These are phyloP conservation scores for Begonia fuchsioides DNA, from an alignment of 306 rosid genomes.

Conservation along the genomic window DNA sequence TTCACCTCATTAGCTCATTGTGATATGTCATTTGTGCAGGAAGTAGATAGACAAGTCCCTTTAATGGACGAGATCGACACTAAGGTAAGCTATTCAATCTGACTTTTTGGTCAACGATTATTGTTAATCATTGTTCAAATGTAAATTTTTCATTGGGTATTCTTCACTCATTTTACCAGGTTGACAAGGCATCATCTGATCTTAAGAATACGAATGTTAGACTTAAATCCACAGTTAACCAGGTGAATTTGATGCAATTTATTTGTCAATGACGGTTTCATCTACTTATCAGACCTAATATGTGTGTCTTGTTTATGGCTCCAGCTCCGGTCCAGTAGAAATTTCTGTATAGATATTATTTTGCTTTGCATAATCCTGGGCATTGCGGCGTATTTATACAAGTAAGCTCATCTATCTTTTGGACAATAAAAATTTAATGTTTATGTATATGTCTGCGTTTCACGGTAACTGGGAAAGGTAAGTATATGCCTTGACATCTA, in stretches of 20 bases:
- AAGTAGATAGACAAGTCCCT: constrained; percentile 93
- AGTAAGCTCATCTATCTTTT: constrained; percentile 36
- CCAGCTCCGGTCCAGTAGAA: constrained; percentile 95
- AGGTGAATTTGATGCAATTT: constrained; percentile 32
- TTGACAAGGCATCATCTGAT: constrained; percentile 86
- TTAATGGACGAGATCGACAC: constrained; percentile 95
- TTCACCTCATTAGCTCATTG: not conserved
- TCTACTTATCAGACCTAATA: too few relatives aligned
- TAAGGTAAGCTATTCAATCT: constrained; percentile 36
- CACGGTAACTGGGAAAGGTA: too few relatives aligned
- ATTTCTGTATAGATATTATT: constrained; percentile 89
- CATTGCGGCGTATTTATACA: constrained; percentile 94
- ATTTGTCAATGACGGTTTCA: not conserved
- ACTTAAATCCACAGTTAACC: constrained; percentile 81
- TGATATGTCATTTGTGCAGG: constrained; percentile 33
- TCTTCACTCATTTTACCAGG: constrained; percentile 33
- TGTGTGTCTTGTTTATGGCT: constrained; percentile 16
- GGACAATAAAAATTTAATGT: too few relatives aligned
- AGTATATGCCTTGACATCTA: too few relatives aligned
- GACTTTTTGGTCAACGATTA: not conserved
- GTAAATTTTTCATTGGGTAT: constrained; percentile 28
- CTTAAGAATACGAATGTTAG: constrained; percentile 95
- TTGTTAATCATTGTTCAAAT: not conserved
- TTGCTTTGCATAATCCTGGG: constrained; percentile 86
- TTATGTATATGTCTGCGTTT: too few relatives aligned